Evolutionary conservation across 345 rosid genomes (phyloP).

Genomic region (Ricinus communis): DNA sequence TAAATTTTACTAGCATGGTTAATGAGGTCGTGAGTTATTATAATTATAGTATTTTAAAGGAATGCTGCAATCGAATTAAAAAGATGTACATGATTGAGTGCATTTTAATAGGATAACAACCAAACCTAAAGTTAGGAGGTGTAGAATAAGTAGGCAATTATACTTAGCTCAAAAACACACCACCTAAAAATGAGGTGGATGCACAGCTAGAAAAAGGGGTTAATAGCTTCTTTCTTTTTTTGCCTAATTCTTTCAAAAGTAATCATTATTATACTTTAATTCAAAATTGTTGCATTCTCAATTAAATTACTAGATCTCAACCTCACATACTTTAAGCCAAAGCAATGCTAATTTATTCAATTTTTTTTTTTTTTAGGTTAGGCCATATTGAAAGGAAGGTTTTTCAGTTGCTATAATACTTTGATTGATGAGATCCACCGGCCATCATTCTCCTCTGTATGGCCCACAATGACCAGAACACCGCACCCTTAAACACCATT

Average conservation of each 20-base stretch:
- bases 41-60: too few species aligned
- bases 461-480: slow-evolving; percentile 16
- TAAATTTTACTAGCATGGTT: too few species aligned
- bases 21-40: too few species aligned
- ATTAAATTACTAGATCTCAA: slow-evolving; percentile 24
- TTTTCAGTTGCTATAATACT: neutral
- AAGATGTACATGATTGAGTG: neutral
- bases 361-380: slow-evolving; percentile 15
- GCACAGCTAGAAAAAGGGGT: neutral
- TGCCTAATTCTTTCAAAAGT: neutral
- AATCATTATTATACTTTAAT: slow-evolving; percentile 15
- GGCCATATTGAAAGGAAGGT: slow-evolving; percentile 14
- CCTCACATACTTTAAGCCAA: slow-evolving; percentile 38
- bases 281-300: slow-evolving; percentile 6
- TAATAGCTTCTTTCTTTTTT: neutral
- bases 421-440: slow-evolving; percentile 25
- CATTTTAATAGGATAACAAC: neutral
- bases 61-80: neutral
- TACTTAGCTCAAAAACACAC: too few species aligned
- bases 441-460: neutral
- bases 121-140: neutral
- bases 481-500: neutral
- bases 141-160: neutral
- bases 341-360: slow-evolving; percentile 32
- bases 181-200: slow-evolving; percentile 14